Evolutionary conservation across 129 eudicot species (phyloP).

Genomic region (Chrysanthemum seticuspe): DNA sequence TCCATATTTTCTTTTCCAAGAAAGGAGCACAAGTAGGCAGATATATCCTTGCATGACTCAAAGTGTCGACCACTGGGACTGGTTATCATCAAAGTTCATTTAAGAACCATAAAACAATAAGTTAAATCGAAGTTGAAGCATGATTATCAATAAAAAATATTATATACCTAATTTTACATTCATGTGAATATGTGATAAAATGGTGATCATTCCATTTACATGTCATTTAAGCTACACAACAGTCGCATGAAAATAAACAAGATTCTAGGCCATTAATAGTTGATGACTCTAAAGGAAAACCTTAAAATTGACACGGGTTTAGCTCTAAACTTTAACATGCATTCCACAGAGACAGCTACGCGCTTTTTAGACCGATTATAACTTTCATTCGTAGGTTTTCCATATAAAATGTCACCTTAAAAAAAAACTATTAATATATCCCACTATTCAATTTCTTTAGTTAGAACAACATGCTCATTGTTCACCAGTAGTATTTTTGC

Average conservation of each 20-base stretch:
- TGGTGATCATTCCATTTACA: neutral
- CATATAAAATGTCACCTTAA: neutral
- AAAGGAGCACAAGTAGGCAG: slow-evolving; percentile 68
- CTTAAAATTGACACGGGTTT: neutral
- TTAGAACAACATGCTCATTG: too few species aligned
- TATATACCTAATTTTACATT: neutral
- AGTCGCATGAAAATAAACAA: slow-evolving; percentile 1
- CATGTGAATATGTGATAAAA: neutral
- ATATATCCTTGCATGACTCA: slow-evolving; percentile 74
- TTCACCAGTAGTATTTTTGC: too few species aligned
- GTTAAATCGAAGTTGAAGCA: neutral
- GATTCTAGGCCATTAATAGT: neutral
- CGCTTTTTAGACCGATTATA: neutral
- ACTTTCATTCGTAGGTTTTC: neutral
- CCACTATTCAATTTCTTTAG: too few species aligned
- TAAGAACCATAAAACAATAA: slow-evolving; percentile 18
- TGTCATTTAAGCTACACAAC: neutral
- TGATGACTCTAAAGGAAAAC: neutral
- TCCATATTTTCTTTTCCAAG: slow-evolving; percentile 43
- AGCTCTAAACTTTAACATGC: neutral
- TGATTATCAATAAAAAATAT: neutral
- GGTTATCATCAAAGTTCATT: slow-evolving; percentile 33
- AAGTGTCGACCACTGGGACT: slow-evolving; percentile 90
- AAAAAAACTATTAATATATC: neutral
- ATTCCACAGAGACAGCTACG: neutral